Conservation (phyloP, 2,329 filamentous ascomycete species). For the Tolypocladium amazonense region DNA sequence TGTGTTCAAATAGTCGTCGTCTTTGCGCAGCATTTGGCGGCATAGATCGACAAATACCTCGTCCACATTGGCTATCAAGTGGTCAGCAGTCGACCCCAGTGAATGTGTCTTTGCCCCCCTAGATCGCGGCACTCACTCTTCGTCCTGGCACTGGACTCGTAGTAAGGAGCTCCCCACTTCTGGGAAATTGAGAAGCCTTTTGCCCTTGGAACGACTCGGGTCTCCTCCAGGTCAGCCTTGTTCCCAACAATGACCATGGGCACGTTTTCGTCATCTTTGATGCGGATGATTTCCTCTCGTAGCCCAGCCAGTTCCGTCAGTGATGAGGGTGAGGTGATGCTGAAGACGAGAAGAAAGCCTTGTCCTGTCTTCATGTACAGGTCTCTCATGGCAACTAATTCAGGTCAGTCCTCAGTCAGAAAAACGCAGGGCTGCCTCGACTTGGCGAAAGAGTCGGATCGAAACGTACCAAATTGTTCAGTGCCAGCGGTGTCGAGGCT, state of each 20-base stretch:
- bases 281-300: conserved; percentile 80
- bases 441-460: not conserved
- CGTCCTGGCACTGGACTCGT: conserved; percentile 76
- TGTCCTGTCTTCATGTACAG: conserved; percentile 91
- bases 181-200: conserved; percentile 79
- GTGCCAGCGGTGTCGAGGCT: conserved; percentile 84
- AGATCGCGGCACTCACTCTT: conserved; percentile 38
- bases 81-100: conserved; percentile 10
- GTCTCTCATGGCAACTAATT: conserved; percentile 55
- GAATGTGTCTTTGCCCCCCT: not conserved
- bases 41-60: conserved; percentile 82
- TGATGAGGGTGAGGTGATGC: conserved; percentile 78
- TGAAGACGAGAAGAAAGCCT: conserved; percentile 85
- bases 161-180: conserved; percentile 81
- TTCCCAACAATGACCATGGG: conserved; percentile 88
- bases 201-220: conserved; percentile 65
- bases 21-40: conserved; percentile 69
- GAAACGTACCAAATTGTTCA: conserved; percentile 69
- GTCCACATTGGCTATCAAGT: conserved; percentile 61
- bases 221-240: conserved; percentile 83
- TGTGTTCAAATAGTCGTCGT: conserved; percentile 35
- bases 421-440: not conserved
- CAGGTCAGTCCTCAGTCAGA: not conserved
- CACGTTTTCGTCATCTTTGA: conserved; percentile 78
- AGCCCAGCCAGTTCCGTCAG: conserved; percentile 71